phyloP scores from a whole-genome alignment of 2,329 filamentous ascomycete species.

The Colletotrichum tanaceti region DNA sequence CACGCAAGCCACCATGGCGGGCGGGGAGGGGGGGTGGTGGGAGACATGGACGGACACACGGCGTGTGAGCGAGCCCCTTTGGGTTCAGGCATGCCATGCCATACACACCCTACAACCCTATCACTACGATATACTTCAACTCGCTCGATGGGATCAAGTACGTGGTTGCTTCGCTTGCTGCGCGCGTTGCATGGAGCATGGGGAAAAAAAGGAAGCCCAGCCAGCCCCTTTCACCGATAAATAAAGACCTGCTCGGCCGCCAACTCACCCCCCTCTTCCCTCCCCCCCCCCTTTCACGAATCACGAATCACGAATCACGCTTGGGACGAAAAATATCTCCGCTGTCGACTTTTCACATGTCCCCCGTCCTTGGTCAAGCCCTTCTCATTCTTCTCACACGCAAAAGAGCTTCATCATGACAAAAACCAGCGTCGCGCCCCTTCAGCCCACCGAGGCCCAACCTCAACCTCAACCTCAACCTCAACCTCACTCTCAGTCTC shows the following conservation, averaged over 20 bases:
- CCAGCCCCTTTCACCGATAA: too few species aligned
- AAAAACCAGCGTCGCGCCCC: conserved; percentile 3
- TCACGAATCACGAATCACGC: too few species aligned
- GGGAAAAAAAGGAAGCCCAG: neutral
- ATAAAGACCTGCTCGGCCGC: conserved; percentile 21
- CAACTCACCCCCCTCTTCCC: neutral
- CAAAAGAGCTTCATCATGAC: conserved; percentile 32
- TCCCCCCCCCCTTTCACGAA: too few species aligned
- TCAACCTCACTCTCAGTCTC: too few species aligned
- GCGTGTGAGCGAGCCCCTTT: neutral
- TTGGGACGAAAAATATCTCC: neutral
- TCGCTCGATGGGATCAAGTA: too few species aligned
- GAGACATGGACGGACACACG: conserved; percentile 3
- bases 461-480: neutral
- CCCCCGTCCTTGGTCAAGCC: neutral
- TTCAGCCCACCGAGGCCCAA: conserved; percentile 10
- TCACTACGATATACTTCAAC: too few species aligned
- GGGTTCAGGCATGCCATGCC: neutral
- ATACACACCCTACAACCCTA: too few species aligned
- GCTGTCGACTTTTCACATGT: neutral
- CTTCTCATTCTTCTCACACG: too few species aligned
- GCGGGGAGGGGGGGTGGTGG: neutral
- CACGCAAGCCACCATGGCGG: conserved; percentile 27
- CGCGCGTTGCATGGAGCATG: neutral
- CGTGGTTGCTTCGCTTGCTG: too few species aligned